Conservation (phyloP, 2,329 filamentous ascomycete species). For the Colletotrichum navitas region DNA sequence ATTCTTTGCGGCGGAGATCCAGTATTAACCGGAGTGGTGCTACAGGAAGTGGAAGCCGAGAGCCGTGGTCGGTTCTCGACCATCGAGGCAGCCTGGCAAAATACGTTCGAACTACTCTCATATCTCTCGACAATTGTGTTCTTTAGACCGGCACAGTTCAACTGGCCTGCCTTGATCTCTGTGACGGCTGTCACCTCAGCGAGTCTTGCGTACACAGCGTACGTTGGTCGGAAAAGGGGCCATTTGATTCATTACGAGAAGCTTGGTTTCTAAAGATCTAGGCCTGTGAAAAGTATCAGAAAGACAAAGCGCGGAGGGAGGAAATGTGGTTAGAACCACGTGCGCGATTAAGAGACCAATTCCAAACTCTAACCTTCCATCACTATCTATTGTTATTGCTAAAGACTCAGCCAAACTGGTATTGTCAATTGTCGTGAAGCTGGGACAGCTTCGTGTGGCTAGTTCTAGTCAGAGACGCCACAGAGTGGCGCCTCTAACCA, state of each 20-base stretch:
- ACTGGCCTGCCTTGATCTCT: slow-evolving; percentile 72
- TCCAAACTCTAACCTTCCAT: neutral
- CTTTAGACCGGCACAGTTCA: slow-evolving; percentile 72
- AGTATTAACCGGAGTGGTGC: neutral
- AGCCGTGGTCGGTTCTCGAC: slow-evolving; percentile 77
- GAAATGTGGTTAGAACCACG: too few species aligned
- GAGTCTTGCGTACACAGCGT: slow-evolving; percentile 65
- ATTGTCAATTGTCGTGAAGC: too few species aligned
- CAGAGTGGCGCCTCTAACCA: too few species aligned
- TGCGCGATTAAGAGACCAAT: too few species aligned
- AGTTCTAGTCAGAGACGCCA: too few species aligned
- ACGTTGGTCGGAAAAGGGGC: slow-evolving; percentile 53
- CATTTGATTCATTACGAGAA: slow-evolving; percentile 21
- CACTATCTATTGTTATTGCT: neutral
- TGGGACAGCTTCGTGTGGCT: too few species aligned
- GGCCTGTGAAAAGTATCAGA: neutral
- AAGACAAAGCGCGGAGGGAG: too few species aligned
- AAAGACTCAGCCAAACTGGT: too few species aligned
- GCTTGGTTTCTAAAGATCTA: neutral
- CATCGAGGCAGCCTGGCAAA: slow-evolving; percentile 76
- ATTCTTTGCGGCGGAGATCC: accelerated
- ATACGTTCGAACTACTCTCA: slow-evolving; percentile 76
- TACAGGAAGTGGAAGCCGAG: slow-evolving; percentile 65
- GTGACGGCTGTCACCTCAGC: slow-evolving; percentile 63
- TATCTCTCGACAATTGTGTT: slow-evolving; percentile 76